Conservation (phyloP, 371 early-diverging fungal genomes). For the Haplosporangium sp. region DNA sequence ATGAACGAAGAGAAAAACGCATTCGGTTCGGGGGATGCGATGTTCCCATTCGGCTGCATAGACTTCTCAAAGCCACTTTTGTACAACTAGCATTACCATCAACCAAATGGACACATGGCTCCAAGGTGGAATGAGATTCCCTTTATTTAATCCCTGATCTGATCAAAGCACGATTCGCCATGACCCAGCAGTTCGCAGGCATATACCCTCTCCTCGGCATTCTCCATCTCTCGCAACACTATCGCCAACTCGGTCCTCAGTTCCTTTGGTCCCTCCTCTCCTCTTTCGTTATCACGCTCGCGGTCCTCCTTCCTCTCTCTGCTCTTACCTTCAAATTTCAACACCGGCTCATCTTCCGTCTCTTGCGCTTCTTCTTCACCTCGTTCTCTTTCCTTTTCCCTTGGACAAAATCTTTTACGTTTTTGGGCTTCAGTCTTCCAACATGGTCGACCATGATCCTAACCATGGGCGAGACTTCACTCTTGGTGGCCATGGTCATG, state of each 20-base stretch:
- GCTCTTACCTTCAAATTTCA: conserved; percentile 27
- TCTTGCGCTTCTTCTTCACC: conserved; percentile 15
- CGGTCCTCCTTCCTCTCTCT: conserved; percentile 21
- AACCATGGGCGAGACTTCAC: conserved; percentile 31
- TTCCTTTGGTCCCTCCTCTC: conserved; percentile 19
- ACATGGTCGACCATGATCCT: conserved; percentile 31
- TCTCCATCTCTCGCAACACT: conserved; percentile 14
- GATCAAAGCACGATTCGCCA: background rate
- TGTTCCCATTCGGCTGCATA: no score
- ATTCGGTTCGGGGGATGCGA: no score
- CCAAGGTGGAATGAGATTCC: background rate
- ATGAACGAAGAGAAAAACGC: no score
- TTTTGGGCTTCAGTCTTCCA: conserved; percentile 10
- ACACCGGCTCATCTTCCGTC: conserved; percentile 5
- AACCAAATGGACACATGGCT: background rate
- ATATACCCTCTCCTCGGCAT: conserved; percentile 25
- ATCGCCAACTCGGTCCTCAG: conserved; percentile 18
- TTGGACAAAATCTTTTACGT: background rate
- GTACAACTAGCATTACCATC: no score
- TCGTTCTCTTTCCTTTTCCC: conserved; percentile 1
- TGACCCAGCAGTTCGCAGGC: conserved; percentile 3
- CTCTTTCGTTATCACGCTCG: conserved; percentile 20
- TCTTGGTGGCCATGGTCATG: conserved; percentile 33
- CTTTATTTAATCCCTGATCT: background rate
- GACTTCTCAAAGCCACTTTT: no score